Evolutionary conservation across 192 early-diverging fungal genomes (phyloP), one percentile per base, ranked within the genome.

Genomic region (Coemansia furcata): DNA sequence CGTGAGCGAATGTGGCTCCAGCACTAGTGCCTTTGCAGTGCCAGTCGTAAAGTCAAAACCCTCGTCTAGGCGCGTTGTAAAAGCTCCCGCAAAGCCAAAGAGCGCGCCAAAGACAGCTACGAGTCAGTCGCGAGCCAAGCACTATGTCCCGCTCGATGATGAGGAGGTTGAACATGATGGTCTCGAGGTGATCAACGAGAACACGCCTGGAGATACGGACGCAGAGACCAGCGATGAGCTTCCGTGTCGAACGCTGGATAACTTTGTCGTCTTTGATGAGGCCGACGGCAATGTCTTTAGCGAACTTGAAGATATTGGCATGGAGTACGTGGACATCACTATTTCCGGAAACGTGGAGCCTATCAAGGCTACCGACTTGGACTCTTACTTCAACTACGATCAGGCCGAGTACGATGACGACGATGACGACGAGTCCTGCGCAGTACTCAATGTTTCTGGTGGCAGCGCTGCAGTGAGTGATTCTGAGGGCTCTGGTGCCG

Each of bases 211-310:
- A 4, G 78, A 76, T 15, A 8, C 36, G 4, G 67, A 66, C 15
- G 62, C 46, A 6, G 77, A 70, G 35, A 40, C 38, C 8, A 63
- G 15, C 26, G 76, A 74, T 26, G 72, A 78, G 23, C 46, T 84
- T 14, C 85, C 85, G 1, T 84, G 84, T 38, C 84, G 86, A 26
- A 71, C 67, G 9, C 67, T 87, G 19, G 77, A 86, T 55, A 68
- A 86, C 65, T 87, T 87, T 77, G 72, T 85, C 5, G 63, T 86
- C 15, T 87, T 73, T 60, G 83, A 87, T 60, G 58, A 72, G 38
- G 58, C 64, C 32, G 4, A 60, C 55, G 60, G 64, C 14, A 83
- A 84, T 42, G 19, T 14, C 23, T 36, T 84, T n/a, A 44, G 73
- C 2, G 70, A 79, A 12, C 60, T 86, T 14, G 80, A 81, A n/a